These are phyloP conservation scores for Raddia guianensis DNA, from an alignment of 176 grass and related monocot genomes.

Conservation along the genomic window DNA sequence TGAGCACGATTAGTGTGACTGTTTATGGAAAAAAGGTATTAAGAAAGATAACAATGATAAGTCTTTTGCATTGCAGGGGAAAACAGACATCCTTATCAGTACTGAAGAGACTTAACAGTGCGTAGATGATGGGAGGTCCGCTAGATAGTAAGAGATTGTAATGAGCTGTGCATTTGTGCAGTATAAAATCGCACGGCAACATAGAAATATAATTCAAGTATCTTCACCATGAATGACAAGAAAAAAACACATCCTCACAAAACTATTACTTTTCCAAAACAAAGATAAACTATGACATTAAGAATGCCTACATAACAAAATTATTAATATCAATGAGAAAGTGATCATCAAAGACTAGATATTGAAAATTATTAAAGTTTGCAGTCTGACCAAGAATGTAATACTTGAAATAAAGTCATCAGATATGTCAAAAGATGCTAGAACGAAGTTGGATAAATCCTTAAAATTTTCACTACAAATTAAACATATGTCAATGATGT, in stretches of 20 bases:
- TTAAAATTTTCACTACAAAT: neutral
- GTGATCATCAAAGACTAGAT: neutral
- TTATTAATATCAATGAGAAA: neutral
- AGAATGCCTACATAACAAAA: neutral
- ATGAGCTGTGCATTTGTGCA: neutral
- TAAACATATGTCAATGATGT: neutral
- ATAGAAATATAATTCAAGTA: neutral
- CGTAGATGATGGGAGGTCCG: neutral
- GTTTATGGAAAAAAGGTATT: neutral
- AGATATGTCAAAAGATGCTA: neutral
- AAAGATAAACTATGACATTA: neutral
- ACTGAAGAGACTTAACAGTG: neutral
- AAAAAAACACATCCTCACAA: neutral
- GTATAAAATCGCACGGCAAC: neutral
- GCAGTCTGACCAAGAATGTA: neutral
- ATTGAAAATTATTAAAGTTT: neutral
- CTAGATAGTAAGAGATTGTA: neutral
- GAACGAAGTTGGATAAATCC: neutral
- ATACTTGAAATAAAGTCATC: neutral
- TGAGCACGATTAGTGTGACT: slow-evolving; percentile 12
- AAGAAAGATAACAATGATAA: neutral
- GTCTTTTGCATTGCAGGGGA: neutral
- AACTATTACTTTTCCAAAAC: no score
- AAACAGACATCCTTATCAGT: neutral
- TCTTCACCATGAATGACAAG: neutral